These are phyloP conservation scores for Oenanthe sinensis DNA, from an alignment of 129 eudicot genomes.

Conservation along the genomic window DNA sequence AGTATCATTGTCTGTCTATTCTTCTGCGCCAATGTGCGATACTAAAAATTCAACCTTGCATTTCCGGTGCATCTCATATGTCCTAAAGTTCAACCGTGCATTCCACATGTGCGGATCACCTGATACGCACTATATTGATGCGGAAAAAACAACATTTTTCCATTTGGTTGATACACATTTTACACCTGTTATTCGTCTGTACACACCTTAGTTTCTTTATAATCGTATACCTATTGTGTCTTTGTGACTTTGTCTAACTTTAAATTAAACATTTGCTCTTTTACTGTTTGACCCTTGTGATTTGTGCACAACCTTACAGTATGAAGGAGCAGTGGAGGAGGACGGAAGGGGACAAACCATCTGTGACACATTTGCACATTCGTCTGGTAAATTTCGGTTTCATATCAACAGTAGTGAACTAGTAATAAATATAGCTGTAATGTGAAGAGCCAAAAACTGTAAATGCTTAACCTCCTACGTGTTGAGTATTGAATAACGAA, in stretches of 20 bases:
- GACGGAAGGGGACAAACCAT: conserved; percentile 80
- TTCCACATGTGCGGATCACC: background rate
- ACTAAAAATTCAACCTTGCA: too few species aligned
- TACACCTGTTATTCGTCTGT: too few species aligned
- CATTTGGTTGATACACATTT: too few species aligned
- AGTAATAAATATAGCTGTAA: too few species aligned
- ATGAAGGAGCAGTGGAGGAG: conserved; percentile 95
- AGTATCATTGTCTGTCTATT: background rate
- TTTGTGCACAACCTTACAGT: conserved; percentile 31
- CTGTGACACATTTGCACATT: conserved; percentile 87
- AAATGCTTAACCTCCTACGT: too few species aligned
- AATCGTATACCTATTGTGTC: too few species aligned
- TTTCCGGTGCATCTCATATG: background rate
- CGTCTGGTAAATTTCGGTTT: conserved; percentile 46
- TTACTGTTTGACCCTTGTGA: background rate
- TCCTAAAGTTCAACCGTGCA: background rate
- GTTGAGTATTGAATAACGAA: too few species aligned
- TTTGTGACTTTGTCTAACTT: too few species aligned
- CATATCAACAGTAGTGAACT: too few species aligned
- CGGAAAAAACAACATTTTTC: background rate
- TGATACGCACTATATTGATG: background rate
- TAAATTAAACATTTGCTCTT: background rate
- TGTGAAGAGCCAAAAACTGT: too few species aligned
- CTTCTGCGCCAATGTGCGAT: too few species aligned
- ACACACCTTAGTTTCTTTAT: too few species aligned